These are phyloP conservation scores for Cryptococcus maquisensis DNA, from an alignment of 1,284 basidiomycete genomes.

Conservation along the genomic window DNA sequence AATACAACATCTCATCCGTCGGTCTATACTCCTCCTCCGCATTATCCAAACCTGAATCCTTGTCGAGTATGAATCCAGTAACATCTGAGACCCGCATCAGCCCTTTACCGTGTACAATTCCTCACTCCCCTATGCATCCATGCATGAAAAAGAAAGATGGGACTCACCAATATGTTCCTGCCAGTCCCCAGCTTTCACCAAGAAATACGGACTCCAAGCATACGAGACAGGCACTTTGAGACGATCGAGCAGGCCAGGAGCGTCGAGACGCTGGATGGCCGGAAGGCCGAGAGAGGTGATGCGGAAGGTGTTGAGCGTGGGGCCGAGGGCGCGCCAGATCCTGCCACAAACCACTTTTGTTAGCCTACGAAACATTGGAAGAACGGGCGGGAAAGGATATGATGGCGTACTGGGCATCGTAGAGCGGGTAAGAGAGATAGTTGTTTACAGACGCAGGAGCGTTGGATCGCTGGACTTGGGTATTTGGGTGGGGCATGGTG, in stretches of 20 bases:
- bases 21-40: too few species aligned
- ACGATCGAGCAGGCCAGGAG: constrained; percentile 57
- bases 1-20: neutral
- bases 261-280: constrained; percentile 53
- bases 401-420: constrained; percentile 52
- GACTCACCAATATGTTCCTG: constrained; percentile 59
- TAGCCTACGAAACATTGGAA: too few species aligned
- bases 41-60: too few species aligned
- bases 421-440: constrained; percentile 57
- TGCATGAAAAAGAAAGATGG: constrained; percentile 62
- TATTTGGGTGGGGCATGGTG: constrained; percentile 62
- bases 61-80: constrained; percentile 52
- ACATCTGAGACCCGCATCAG: constrained; percentile 57
- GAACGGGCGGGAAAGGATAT: neutral
- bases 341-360: too few species aligned
- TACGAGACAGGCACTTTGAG: constrained; percentile 66
- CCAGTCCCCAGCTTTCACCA: constrained; percentile 64
- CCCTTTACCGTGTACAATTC: constrained; percentile 55
- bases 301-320: constrained; percentile 61
- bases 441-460: constrained; percentile 57
- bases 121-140: constrained; percentile 53
- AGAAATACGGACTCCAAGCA: constrained; percentile 61
- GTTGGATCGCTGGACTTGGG: constrained; percentile 57
- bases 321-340: constrained; percentile 53
- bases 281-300: constrained; percentile 54